Evolutionary conservation across 139 green algal genomes (phyloP).

Genomic region (Chlamydomonas sp.): DNA sequence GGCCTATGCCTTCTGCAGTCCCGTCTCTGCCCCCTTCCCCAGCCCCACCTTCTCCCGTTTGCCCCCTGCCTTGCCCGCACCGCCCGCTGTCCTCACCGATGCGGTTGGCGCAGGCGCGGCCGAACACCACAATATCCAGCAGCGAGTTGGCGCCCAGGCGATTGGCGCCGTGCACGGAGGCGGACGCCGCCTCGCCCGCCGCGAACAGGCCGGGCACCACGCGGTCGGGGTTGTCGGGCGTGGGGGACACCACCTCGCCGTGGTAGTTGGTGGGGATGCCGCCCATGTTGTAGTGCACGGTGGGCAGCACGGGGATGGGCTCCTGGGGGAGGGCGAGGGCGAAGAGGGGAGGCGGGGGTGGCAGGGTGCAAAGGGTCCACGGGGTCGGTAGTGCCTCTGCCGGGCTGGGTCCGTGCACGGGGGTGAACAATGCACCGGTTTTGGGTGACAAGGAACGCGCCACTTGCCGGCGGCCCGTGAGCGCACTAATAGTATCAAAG

Average conservation of each 20-base stretch:
- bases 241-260: slow-evolving; percentile 63
- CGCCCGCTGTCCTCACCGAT: slow-evolving; percentile 48
- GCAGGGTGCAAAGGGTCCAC: neutral
- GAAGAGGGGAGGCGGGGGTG: neutral
- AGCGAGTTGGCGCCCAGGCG: slow-evolving; percentile 98
- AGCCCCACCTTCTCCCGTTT: neutral
- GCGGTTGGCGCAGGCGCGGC: slow-evolving; percentile 92
- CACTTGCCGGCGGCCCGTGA: no score
- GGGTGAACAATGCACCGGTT: no score
- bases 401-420: no score
- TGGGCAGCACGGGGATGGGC: slow-evolving; percentile 97
- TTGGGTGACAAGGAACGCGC: no score
- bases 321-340: slow-evolving; percentile 63
- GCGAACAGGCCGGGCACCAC: slow-evolving; percentile 96
- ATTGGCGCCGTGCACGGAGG: slow-evolving; percentile 98
- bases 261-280: slow-evolving; percentile 97
- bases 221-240: slow-evolving; percentile 19
- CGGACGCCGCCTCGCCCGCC: slow-evolving; percentile 92
- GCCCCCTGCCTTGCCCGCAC: neutral
- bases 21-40: no score
- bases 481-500: no score
- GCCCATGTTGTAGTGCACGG: slow-evolving; percentile 99
- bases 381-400: no score
- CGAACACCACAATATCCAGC: slow-evolving; percentile 99
- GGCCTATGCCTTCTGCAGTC: no score